Percentiles rank a stretch among this genome's conserved stretches.
These are phyloP conservation scores for Lathyrus oleraceus DNA, from an alignment of 306 rosid species.

Conservation along the genomic window DNA sequence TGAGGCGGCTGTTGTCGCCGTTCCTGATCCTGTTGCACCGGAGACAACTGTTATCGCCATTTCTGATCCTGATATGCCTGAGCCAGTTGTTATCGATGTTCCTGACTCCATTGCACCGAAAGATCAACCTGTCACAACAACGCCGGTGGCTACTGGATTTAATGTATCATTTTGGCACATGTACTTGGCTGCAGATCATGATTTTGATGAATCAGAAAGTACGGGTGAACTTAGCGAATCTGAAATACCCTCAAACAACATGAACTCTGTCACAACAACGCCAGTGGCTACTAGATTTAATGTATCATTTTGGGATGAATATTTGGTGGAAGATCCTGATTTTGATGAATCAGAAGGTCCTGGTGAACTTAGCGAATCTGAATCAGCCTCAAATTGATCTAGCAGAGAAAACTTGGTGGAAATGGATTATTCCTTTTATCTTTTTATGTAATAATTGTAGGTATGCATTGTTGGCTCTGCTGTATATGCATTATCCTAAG, in stretches of 20 bases:
- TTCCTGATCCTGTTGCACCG: not conserved
- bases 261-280: conserved; percentile 32
- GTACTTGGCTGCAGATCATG: conserved; percentile 86
- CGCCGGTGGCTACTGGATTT: conserved; percentile 47
- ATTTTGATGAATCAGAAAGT: conserved; percentile 45
- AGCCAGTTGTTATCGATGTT: not conserved
- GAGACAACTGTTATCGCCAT: not conserved
- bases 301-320: conserved; percentile 80
- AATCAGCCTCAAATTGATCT: conserved; percentile 58
- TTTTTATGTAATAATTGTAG: conserved; percentile 51
- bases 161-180: conserved; percentile 84
- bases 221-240: conserved; percentile 45
- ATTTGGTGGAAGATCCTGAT: conserved; percentile 86
- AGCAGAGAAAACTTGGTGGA: conserved; percentile 48
- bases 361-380: conserved; percentile 48
- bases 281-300: conserved; percentile 52
- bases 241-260: conserved; percentile 60
- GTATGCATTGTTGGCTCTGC: conserved; percentile 40
- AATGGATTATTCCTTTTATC: conserved; percentile 36
- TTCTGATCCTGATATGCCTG: not conserved
- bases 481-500: conserved; percentile 19
- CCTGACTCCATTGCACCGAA: conserved; percentile 15
- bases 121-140: conserved; percentile 40
- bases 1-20: not conserved
- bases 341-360: conserved; percentile 43